Percentiles rank a stretch among this genome's conserved stretches.
Evolutionary conservation across 192 early-diverging fungal genomes (phyloP).

Genomic region (Mortierella hygrophila): DNA sequence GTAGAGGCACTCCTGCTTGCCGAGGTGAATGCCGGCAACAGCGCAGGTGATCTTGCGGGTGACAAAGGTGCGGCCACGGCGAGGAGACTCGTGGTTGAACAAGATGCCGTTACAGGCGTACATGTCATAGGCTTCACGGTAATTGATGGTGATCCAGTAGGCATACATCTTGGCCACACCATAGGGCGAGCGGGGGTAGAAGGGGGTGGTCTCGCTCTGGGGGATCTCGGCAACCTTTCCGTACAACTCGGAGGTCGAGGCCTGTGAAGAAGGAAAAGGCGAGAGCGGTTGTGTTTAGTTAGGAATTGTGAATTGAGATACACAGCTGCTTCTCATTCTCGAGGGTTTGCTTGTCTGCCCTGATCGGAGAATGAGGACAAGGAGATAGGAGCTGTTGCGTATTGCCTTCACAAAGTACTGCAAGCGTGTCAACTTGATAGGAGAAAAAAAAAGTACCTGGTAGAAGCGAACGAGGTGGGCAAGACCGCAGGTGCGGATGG

Average conservation of each 20-base stretch:
- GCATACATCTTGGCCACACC: conserved; percentile 86
- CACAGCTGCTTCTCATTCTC: not conserved
- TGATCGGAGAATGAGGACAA: not conserved
- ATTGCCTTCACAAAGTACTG: not conserved
- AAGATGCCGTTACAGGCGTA: conserved; percentile 84
- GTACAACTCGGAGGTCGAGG: conserved; percentile 84
- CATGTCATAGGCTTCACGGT: conserved; percentile 85
- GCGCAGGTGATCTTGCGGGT: conserved; percentile 85
- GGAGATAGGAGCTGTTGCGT: too few relatives aligned
- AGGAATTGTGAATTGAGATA: not conserved
- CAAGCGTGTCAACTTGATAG: not conserved
- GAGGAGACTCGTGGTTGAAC: conserved; percentile 85
- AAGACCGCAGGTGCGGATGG: conserved; percentile 82
- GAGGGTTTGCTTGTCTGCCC: not conserved
- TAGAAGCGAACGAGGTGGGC: conserved; percentile 72
- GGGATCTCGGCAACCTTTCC: conserved; percentile 84
- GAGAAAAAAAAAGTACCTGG: conserved; percentile 52
- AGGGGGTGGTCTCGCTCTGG: conserved; percentile 84
- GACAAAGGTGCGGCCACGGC: conserved; percentile 82
- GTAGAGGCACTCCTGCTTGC: conserved; percentile 76
- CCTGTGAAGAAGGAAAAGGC: conserved; percentile 54
- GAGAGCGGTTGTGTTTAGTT: not conserved
- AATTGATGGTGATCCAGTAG: conserved; percentile 87
- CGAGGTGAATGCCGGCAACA: conserved; percentile 78
- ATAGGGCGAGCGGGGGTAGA: conserved; percentile 86